Conservation (phyloP, 2,329 filamentous ascomycete species). For the Colletotrichum endophyticum region DNA sequence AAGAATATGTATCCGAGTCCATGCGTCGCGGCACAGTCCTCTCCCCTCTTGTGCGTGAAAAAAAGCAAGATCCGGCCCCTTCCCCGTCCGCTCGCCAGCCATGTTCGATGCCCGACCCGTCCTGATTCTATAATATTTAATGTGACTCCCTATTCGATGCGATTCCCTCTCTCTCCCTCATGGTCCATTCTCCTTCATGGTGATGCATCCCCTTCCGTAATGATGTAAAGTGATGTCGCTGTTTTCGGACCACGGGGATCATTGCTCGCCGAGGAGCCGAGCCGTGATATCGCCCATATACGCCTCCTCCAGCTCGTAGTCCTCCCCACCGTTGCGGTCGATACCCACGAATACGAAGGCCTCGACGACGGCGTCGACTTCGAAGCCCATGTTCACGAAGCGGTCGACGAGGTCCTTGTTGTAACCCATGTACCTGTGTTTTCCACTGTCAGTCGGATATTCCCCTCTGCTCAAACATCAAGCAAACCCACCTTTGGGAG, state of each 20-base stretch:
- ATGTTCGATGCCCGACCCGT: not conserved
- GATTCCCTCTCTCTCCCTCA: not conserved
- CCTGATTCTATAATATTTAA: not conserved
- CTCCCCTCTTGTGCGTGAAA: not conserved
- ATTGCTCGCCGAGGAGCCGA: slow-evolving; percentile 80
- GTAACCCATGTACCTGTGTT: slow-evolving; percentile 80
- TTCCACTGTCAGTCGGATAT: not conserved
- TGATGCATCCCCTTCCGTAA: not conserved
- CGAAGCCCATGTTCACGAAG: slow-evolving; percentile 91
- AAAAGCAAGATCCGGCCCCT: not conserved
- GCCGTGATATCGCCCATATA: slow-evolving; percentile 92
- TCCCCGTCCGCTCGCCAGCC: not conserved
- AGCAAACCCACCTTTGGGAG: slow-evolving; percentile 43
- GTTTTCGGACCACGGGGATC: not conserved
- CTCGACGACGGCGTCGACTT: slow-evolving; percentile 82
- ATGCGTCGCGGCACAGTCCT: not conserved
- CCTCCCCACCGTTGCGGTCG: slow-evolving; percentile 75
- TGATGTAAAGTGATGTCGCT: not conserved
- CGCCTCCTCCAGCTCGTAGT: slow-evolving; percentile 87
- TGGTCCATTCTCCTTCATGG: not conserved
- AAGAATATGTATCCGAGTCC: not conserved
- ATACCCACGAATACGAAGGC: slow-evolving; percentile 85
- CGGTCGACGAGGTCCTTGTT: slow-evolving; percentile 82
- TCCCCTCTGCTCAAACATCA: no score
- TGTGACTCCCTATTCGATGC: slow-evolving; percentile 12